Base-by-base conservation (phyloP, 2,329 filamentous ascomycete genomes). In the Pseudocercospora fuligena region DNA sequence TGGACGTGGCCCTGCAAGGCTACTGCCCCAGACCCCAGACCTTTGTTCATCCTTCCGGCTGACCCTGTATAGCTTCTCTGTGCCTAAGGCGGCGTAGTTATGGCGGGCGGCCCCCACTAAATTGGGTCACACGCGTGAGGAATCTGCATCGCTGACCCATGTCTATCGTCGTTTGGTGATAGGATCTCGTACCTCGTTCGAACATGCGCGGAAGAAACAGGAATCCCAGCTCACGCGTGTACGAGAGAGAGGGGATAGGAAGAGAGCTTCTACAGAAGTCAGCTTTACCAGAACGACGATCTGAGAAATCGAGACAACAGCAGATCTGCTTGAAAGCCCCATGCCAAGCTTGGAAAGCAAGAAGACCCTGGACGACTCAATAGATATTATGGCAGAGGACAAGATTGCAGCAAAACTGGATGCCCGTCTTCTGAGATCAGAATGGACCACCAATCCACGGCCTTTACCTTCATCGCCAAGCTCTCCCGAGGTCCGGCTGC, bases 401-500 rank as follows among this genome's bases (percentile, higher is more conserved):
- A 3, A 23, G 21, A 53, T 23, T 11, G 16, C 31, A 46, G 14
- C 63, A 46, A 64, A 46, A 63, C 63, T 69, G 8, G 60, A 67
- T 27, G 62, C 67, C n/a, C 62, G 60, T 21, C 65, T 67, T 8
- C 73, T 81, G 27, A 73, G 71, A 61, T 77, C 72, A 69, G 79
- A 75, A 60, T 74, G 76, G 72, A 81, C 77, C 49, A 66, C 9
- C 62, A 31, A 64, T 21, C 60, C 67, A 43, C 46, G 67, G 3
- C 65, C 67, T 27, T 57, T 67, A 23, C 65, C 67, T 36, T 14
- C 56, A 36, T 57, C 70, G 72, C 72, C 78, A 60, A 75, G 76
- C 61, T 78, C 76, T 40, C 71, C 79, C 23, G 80, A 81, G 68
- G 76, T 79, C 21, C 61, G 72, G 70, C 73, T 36, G 73, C 78